A percentile compares a stretch with the other conserved stretches of the same genome.
These are phyloP conservation scores for Nitzschia sp. DNA, from an alignment of 108 stramenopile genomes.

Conservation along the genomic window DNA sequence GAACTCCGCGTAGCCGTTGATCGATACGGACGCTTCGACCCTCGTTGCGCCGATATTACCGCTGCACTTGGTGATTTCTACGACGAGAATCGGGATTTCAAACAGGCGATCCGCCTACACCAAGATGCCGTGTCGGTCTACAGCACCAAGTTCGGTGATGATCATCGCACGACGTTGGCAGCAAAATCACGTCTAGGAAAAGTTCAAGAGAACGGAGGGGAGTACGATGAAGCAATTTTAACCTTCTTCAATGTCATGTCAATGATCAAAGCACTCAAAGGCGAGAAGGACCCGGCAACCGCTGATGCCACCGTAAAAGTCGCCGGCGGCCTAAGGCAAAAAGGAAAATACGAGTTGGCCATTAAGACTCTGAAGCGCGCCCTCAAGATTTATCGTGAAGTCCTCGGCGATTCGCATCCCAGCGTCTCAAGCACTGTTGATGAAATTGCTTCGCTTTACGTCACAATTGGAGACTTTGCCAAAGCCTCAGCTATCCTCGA, in stretches of 20 bases:
- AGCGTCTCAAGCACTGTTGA: slow-evolving; percentile 58
- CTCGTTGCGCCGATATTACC: slow-evolving; percentile 45
- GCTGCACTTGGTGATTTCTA: slow-evolving; percentile 54
- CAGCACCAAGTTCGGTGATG: slow-evolving; percentile 59
- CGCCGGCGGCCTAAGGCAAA: slow-evolving; percentile 40
- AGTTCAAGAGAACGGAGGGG: slow-evolving; percentile 44
- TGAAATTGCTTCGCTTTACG: slow-evolving; percentile 56
- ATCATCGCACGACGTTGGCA: slow-evolving; percentile 40
- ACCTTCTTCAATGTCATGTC: slow-evolving; percentile 38
- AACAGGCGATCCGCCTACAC: slow-evolving; percentile 50
- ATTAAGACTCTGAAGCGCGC: slow-evolving; percentile 62
- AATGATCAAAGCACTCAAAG: slow-evolving; percentile 50
- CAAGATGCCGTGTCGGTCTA: slow-evolving; percentile 57
- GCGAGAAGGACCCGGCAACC: slow-evolving; percentile 36
- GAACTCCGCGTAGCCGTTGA: slow-evolving; percentile 43
- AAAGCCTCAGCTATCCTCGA: slow-evolving; percentile 61
- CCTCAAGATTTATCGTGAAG: slow-evolving; percentile 51
- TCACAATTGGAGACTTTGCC: slow-evolving; percentile 49
- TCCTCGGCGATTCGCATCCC: slow-evolving; percentile 48
- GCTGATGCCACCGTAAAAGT: slow-evolving; percentile 30
- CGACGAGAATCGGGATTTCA: slow-evolving; percentile 41
- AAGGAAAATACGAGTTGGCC: slow-evolving; percentile 48
- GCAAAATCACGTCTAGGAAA: slow-evolving; percentile 42
- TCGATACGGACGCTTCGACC: slow-evolving; percentile 46
- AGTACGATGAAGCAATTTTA: slow-evolving; percentile 47